phyloP scores from a whole-genome alignment of 2,329 filamentous ascomycete genomes.

The Cytospora mali region DNA sequence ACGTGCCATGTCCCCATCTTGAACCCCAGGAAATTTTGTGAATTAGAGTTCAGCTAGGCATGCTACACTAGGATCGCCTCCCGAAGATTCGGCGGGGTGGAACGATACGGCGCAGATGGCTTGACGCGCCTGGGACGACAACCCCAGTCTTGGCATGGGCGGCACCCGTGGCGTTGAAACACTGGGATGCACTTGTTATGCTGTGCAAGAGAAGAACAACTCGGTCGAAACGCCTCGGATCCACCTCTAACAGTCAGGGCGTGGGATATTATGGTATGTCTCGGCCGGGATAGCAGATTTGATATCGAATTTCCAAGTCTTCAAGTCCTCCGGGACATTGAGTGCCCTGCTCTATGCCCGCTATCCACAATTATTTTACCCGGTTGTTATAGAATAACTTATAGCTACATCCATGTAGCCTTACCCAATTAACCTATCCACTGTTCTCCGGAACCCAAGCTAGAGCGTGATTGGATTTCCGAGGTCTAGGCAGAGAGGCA shows the following conservation, averaged over 20 bases:
- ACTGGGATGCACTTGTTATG: neutral
- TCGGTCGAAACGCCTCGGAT: neutral
- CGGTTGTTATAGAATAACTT: neutral
- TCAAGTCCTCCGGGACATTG: neutral
- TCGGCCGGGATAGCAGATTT: neutral
- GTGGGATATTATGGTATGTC: neutral
- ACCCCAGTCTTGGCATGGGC: neutral
- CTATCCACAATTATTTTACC: neutral
- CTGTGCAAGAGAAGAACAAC: neutral
- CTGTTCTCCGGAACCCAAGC: neutral
- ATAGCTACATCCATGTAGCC: neutral
- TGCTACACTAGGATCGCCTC: too few species aligned
- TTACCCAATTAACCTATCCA: constrained; percentile 1
- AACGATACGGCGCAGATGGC: neutral
- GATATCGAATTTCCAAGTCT: neutral
- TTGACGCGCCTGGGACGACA: neutral
- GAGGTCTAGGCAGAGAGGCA: neutral
- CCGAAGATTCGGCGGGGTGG: neutral
- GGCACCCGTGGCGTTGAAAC: neutral
- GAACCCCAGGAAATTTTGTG: neutral
- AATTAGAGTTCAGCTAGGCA: neutral
- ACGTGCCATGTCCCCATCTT: neutral
- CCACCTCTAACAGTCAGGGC: neutral
- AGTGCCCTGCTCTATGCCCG: neutral
- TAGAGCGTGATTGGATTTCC: neutral